Evolutionary conservation across 1,284 basidiomycete genomes (phyloP), one percentile per base, ranked within the genome.

Genomic region (Moesziomyces parantarcticus): DNA sequence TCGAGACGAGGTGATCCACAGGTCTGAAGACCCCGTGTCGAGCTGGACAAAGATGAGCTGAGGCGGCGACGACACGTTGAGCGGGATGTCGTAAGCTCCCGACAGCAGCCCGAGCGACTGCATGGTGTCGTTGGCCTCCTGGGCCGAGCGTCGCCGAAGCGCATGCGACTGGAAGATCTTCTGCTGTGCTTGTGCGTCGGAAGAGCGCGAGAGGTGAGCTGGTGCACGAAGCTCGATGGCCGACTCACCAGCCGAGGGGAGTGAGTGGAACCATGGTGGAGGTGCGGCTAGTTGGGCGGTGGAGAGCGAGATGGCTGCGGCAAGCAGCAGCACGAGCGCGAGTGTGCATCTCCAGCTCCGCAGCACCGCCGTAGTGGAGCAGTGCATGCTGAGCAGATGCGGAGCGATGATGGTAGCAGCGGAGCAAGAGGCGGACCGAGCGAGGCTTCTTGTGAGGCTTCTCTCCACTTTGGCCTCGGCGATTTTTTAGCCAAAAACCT

Each of bases 1-100:
- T 18, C n/a, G 20, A 29, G 52, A 36, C 11, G 74, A 76, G 21
- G 75, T 56, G 53, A 76, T 36, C 74, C 74, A 76, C 6, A 76
- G 60, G 23, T 76, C 74, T n/a, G 64, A 45, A 1, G 74, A 76
- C 0, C 71, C 74, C 1, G 74, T 76, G 47, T 76, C 74, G 32
- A 76, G 62, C 54, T 76, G 66, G 14, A 76, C 74, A 53, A 74
- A 74, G 3, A 71, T 59, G 5, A 60, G 51, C 39, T 76, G 74
- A 3, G 64, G 22, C 5, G 68, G 53, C 9, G 74, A 65, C 11
- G 65, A 64, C 20, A 76, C 34, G 36, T 74, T 75, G 43, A 76
- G 56, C 8, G 74, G 55, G 2, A 56, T 32, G 20, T 70, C 42
- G 58, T 76, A 76, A 18, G 74, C 71, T 34, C 59, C 55, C 21